Conservation (phyloP, 1,139 yeast species). For the Pichia kudriavzevii region DNA sequence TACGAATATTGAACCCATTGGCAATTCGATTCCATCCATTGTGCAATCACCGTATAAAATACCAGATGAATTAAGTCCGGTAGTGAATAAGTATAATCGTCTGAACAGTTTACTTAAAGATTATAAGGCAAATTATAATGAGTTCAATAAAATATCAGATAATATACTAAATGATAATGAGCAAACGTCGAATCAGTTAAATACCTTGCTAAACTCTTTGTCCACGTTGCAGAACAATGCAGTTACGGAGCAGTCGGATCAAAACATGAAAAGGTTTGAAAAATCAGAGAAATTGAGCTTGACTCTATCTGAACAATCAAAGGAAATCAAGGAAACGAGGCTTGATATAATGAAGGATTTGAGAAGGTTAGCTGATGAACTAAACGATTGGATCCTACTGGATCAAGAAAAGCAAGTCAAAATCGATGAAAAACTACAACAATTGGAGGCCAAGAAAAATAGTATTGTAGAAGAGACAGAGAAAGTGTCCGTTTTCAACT, state of each 20-base stretch:
- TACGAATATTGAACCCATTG: too few relatives aligned
- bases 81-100: constrained; percentile 5
- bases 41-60: too few relatives aligned
- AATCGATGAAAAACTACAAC: constrained; percentile 28
- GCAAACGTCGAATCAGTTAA: constrained; percentile 5
- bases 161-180: constrained; percentile 1
- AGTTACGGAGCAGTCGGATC: too few relatives aligned
- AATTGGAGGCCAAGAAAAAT: constrained; percentile 15
- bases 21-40: too few relatives aligned
- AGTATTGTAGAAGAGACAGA: constrained; percentile 4
- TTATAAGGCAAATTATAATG: constrained; percentile 5
- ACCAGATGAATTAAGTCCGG: constrained; percentile 6
- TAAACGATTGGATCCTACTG: constrained; percentile 37
- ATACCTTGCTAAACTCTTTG: constrained; percentile 8
- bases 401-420: constrained; percentile 40
- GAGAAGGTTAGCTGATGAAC: constrained; percentile 34
- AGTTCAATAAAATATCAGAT: constrained; percentile 8
- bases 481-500: constrained; percentile 17
- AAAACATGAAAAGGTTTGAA: constrained; percentile 4
- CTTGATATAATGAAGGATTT: constrained; percentile 36
- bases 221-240: constrained; percentile 5
- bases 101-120: constrained; percentile 7
- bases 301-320: constrained; percentile 23
- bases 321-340: constrained; percentile 27
- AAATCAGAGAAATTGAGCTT: constrained; percentile 6